These are phyloP conservation scores for Onygenales sp. DNA, from an alignment of 2,329 filamentous ascomycete genomes.

Conservation along the genomic window DNA sequence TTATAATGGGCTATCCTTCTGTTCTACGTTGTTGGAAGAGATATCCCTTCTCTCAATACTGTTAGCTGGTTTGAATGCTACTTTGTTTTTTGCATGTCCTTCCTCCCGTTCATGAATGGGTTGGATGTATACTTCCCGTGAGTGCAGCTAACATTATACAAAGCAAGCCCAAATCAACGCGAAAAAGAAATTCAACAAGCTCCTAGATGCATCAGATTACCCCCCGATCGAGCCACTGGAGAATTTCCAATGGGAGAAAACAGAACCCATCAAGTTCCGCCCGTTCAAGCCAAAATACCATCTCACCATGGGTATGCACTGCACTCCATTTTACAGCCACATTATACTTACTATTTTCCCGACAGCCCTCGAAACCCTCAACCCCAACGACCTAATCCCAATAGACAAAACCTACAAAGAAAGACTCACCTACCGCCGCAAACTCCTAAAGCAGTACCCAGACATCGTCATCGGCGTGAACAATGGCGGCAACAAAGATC, in stretches of 20 bases:
- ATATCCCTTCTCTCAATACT: background rate
- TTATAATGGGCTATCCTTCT: background rate
- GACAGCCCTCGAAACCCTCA: conserved; percentile 43
- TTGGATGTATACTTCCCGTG: background rate
- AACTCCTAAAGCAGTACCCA: conserved; percentile 36
- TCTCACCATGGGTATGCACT: conserved; percentile 50
- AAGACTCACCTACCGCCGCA: conserved; percentile 41
- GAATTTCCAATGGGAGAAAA: conserved; percentile 42
- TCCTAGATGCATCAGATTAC: conserved; percentile 3
- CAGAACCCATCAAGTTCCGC: conserved; percentile 44
- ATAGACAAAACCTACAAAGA: conserved; percentile 51
- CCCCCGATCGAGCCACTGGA: conserved; percentile 27
- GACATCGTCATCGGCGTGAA: conserved; percentile 32
- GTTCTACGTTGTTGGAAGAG: background rate
- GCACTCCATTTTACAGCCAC: background rate
- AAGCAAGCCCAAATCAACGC: conserved; percentile 1
- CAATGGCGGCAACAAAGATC: conserved; percentile 22
- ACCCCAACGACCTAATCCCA: conserved; percentile 45
- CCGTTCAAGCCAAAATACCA: conserved; percentile 54
- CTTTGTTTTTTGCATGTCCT: background rate
- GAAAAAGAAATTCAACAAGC: background rate
- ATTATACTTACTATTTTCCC: background rate
- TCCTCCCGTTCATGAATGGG: background rate
- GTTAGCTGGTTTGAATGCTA: background rate
- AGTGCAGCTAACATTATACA: background rate